Evolutionary conservation across 225 moss, liverwort and hornwort genomes (phyloP), one percentile per base, ranked within the genome.

Genomic region (Straminergon stramineum): DNA sequence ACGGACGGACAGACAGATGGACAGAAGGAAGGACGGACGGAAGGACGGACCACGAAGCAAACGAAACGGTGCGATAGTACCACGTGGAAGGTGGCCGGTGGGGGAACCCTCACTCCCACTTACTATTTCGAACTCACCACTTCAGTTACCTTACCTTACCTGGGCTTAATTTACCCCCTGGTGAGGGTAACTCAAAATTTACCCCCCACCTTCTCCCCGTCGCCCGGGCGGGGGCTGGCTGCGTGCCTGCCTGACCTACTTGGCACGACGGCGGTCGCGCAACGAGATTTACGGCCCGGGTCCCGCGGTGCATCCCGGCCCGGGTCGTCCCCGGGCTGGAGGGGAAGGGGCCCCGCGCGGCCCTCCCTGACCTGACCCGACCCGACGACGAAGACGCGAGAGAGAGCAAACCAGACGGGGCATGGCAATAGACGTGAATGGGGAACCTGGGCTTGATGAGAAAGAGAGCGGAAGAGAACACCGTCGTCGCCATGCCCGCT

Each of bases 271-370:
- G 81, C 92, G 68, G 88, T 81, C 85, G 84, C 76, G 51, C 22
- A 65, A 66, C 92, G 90, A 92, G 87, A 92, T 81, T 90, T 80
- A 55, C 90, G 90, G 88, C 90, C 68, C 92, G 82, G 87, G 87
- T 30, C 63, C 56, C 77, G 69, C 27, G 89, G 67, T 67, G 68
- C 28, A 61, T 6, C 41, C 19, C 66, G 66, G 34, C 32, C 34
- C 41, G 81, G 57, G 23, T 70, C 60, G 53, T 48, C 48, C 48
- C 48, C 48, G 48, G 48, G 48, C 48, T 48, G 48, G 48, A 48
- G 48, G 48, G 48, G 48, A 9, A 48, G 48, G 48, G 70, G 39
- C 13, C 37, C 30, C 69, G 48, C 48, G 48, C 27, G 7, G 51
- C 19, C 7, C 6, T 26, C 51, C 43, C 24, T 7, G 64, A 28